phyloP scores from a whole-genome alignment of 176 grass and related monocot species.

The Avena insularis region DNA sequence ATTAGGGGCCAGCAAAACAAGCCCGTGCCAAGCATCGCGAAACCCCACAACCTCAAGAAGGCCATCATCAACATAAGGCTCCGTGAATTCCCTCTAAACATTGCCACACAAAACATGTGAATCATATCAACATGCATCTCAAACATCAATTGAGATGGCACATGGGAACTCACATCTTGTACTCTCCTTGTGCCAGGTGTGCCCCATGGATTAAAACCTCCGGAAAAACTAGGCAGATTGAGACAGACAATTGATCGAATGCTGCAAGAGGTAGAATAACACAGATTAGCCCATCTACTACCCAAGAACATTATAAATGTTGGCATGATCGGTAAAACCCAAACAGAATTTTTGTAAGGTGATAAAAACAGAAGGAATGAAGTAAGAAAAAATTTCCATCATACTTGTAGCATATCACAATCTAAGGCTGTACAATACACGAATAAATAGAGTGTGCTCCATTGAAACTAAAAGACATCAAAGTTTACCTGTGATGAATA shows the following conservation, averaged over 20 bases:
- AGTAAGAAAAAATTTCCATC: background rate
- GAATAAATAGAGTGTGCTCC: background rate
- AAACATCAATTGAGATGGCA: background rate
- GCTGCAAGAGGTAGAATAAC: constrained; percentile 41
- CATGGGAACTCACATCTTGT: constrained; percentile 52
- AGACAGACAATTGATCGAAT: constrained; percentile 79
- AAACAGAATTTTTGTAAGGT: constrained; percentile 9
- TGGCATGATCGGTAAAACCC: background rate
- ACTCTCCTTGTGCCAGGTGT: constrained; percentile 49
- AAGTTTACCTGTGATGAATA: constrained; percentile 71
- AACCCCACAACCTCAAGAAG: constrained; percentile 89
- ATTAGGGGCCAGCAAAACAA: constrained; percentile 82
- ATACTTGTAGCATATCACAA: background rate
- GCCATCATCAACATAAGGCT: constrained; percentile 78
- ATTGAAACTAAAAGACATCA: background rate
- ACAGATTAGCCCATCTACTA: constrained; percentile 22
- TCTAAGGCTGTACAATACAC: background rate
- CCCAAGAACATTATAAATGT: constrained; percentile 2
- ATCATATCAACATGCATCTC: background rate
- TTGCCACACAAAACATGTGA: background rate
- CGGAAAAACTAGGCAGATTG: constrained; percentile 79
- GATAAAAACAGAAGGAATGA: background rate
- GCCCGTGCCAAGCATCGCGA: constrained; percentile 91
- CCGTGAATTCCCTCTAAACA: constrained; percentile 67
- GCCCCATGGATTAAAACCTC: constrained; percentile 78